These are phyloP conservation scores for Sclerotiophoma versabilis DNA, from an alignment of 2,329 filamentous ascomycete genomes.

Conservation along the genomic window DNA sequence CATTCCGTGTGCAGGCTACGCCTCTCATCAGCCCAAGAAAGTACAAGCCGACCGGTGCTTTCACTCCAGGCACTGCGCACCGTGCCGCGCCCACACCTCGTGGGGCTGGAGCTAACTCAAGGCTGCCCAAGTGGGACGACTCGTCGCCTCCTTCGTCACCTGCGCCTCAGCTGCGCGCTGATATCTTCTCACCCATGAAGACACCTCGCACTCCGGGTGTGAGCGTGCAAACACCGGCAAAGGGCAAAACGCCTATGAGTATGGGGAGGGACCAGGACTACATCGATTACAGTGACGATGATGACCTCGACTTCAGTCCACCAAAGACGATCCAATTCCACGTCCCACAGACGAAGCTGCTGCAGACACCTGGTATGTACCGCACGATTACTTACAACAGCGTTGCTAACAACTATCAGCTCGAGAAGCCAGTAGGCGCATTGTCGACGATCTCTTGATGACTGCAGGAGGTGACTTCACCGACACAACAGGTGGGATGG, in stretches of 20 bases:
- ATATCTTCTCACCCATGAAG: constrained; percentile 80
- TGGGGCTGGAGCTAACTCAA: constrained; percentile 27
- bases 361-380: constrained; percentile 77
- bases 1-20: constrained; percentile 91
- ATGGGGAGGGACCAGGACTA: constrained; percentile 54
- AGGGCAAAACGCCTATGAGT: constrained; percentile 52
- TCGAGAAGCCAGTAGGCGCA: constrained; percentile 79
- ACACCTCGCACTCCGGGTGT: constrained; percentile 77
- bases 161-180: constrained; percentile 81
- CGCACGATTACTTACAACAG: too few species aligned
- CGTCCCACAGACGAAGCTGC: constrained; percentile 74
- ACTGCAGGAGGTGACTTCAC: constrained; percentile 72
- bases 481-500: constrained; percentile 52
- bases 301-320: constrained; percentile 72
- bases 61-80: constrained; percentile 48
- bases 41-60: constrained; percentile 50
- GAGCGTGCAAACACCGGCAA: constrained; percentile 77
- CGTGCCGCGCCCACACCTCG: constrained; percentile 36
- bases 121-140: constrained; percentile 45
- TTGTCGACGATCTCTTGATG: constrained; percentile 79
- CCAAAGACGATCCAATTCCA: constrained; percentile 93
- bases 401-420: constrained; percentile 55
- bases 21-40: constrained; percentile 73
- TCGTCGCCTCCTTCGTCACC: constrained; percentile 63
- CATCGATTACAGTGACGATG: constrained; percentile 80